phyloP scores from a whole-genome alignment of 1,139 yeast species.

The Lodderomyces elongisporus region DNA sequence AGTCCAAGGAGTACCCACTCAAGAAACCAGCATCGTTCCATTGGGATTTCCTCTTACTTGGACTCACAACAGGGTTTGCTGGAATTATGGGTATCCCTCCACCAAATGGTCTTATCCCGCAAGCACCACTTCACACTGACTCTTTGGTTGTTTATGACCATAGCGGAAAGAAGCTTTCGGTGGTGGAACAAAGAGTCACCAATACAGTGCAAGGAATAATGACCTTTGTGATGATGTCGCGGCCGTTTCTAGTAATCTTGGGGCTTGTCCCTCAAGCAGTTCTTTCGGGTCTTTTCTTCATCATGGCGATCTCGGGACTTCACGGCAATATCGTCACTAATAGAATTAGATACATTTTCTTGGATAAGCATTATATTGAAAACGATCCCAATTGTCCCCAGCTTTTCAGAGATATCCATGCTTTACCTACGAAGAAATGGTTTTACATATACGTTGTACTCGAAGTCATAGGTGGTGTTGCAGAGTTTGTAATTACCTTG shows the following conservation, averaged over 20 bases:
- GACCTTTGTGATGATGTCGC: conserved; percentile 81
- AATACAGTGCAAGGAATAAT: conserved; percentile 80
- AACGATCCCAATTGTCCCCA: conserved; percentile 34
- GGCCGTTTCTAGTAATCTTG: conserved; percentile 76
- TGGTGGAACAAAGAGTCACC: conserved; percentile 86
- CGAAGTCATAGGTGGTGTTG: conserved; percentile 64
- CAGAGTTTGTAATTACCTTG: conserved; percentile 80
- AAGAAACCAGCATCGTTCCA: conserved; percentile 87
- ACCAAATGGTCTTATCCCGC: conserved; percentile 95
- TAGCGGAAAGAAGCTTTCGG: conserved; percentile 43
- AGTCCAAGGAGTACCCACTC: conserved; percentile 73
- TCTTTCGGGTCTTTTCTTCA: conserved; percentile 83
- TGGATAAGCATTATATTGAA: conserved; percentile 49
- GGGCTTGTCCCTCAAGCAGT: conserved; percentile 94
- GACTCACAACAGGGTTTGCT: conserved; percentile 79
- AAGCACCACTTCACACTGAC: conserved; percentile 89
- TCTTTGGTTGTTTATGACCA: conserved; percentile 62
- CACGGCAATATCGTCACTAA: conserved; percentile 61
- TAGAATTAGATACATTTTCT: conserved; percentile 56
- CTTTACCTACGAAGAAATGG: conserved; percentile 40
- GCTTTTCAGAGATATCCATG: conserved; percentile 29
- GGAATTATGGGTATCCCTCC: conserved; percentile 91
- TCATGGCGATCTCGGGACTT: conserved; percentile 85
- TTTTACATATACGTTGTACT: conserved; percentile 52
- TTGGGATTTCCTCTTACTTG: conserved; percentile 84